Evolutionary conservation across 1,139 yeast species (phyloP), one percentile per base, ranked within the genome.

Genomic region (Magnusiomyces tetraspermus): DNA sequence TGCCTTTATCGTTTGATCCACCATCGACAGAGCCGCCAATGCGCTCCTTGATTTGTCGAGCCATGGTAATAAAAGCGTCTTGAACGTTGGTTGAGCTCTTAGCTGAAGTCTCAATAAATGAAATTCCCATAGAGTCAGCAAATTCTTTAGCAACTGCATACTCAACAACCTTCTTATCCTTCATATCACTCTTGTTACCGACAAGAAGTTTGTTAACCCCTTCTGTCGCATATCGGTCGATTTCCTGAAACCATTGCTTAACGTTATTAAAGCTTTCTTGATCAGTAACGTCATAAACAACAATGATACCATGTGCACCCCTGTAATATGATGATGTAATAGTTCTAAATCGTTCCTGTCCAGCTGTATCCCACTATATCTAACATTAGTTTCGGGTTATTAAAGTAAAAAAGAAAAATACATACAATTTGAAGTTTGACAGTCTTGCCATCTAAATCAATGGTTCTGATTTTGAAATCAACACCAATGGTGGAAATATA

Each of bases 61-160:
- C 96, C 99, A 92, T 92, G 60, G 97, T 88, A 76, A 88, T 82
- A 74, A 92, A 92, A 17, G 98, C 97, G 71, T 92, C 97, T 71
- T 94, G 98, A 62, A 92, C 98, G 67, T 92, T 92, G 56, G 97
- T 88, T 40, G 97, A 85, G 63, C 86, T 85, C 69, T 90, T 81
- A 36, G 99, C 99, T 36, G 96, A 85, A 13, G 99, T 94, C 73
- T 92, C 99, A 71, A 92, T 79, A 71, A 92, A 89, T 55, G 97
- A 96, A 65, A 92, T 87, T 61, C 90, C 95, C 70, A 92, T 82
- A 37, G 95, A 86, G 70, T 92, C 97, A 50, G 98, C 96, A 76
- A 89, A 92, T 73, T 92, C 98, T 76, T 90, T 89, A 46, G 98
- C 98, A 53, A 88, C 92, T 55, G 95, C 86, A 71, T 86, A 89